Base-by-base conservation (phyloP, 805 yeast species). In the Cyberlindnera samutprakarnensis region DNA sequence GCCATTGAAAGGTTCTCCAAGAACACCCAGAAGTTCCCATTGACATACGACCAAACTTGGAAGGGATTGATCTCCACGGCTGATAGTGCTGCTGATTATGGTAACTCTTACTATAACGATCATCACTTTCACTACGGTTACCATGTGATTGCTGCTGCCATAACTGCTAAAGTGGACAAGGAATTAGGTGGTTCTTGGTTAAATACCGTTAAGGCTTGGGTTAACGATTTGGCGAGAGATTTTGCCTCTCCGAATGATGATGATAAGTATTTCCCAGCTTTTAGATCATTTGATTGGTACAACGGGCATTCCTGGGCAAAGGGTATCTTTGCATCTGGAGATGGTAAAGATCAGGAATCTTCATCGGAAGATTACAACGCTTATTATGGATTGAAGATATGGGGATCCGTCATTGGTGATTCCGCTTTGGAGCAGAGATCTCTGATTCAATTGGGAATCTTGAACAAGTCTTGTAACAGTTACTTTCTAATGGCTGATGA, bases 271-370 rank as follows among this genome's bases (percentile, higher is more conserved):
- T 80, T 79, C 57, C 87, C 87, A 6, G 77, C 71, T 13, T 77
- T 64, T 27, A 66, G 88, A 47, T 66, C 75, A 7, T 80, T 79
- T 56, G 85, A 78, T 49, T 81, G 84, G 84, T 81, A 59, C 49
- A 70, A 70, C 46, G 90, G 90, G 1, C 88, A 81, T 50, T 78
- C 87, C 0, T 79, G 80, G 73, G 90, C 88, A 1, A 77, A 76
- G 47, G 88, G 90, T 3, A 62, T 80, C 14, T 76, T 72, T 45
- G 67, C 72, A 21, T 66, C 77, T 39, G 83, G 82, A 7, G 88
- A 81, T 54, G 88, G 90, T 18, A 77, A 77, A 43, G 83, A 80
- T 53, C 76, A 81, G 52, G 88, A 81, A 54, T 75, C 83, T 0
- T 69, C 76, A 14, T 74, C 83, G 10, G 88, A 81, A 51, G 88